Evolutionary conservation across 1,284 basidiomycete genomes (phyloP), one percentile per base, ranked within the genome.

Genomic region (Apiotrichum mycotoxinovorans): DNA sequence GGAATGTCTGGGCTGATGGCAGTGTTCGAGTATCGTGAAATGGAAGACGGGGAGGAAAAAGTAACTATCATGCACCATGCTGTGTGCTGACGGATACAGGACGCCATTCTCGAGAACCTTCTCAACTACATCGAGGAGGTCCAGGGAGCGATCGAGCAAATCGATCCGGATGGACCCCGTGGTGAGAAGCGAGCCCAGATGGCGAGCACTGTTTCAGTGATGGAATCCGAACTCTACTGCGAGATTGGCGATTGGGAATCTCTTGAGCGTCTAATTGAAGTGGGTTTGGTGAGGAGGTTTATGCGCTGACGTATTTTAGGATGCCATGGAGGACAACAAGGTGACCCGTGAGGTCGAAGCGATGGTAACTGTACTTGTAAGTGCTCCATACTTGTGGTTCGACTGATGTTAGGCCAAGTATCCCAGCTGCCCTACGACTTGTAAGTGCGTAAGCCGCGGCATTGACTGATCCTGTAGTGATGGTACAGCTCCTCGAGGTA

Each of bases 141-240:
- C 7, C 45, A 42, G 20, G 33, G 15, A 15, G 54, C 42, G 0
- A n/a, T 56, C 8, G 30, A n/a, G 2, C 22, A 17, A 4, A 37
- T 55, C 14, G 40, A 49, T 1, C 0, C 52, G 0, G 18, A 10
- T 18, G 17, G 10, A 9, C 22, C 20, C 27, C 47, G 45, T 2
- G 52, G n/a, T 0, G 45, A 51, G 35, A 45, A 23, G 45, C 26
- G 23, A 15, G 8, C 18, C 4, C 22, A 23, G 0, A 49, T 54
- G 18, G 11, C 49, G 30, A 38, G 35, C 25, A 52, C 58, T 1
- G 42, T 56, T 1, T n/a, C 40, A 2, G 34, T 56, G 2, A 38
- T 46, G 14, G 54, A 60, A 26, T n/a, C 44, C 0, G 54, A 56
- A 51, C 35, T 60, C 2, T 27, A 56, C 30, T 60, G 58, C 50